Percentiles rank a stretch among this genome's conserved stretches.
Evolutionary conservation across 148 eudicot genomes (phyloP).

Genomic region (Rhododendron vialii): DNA sequence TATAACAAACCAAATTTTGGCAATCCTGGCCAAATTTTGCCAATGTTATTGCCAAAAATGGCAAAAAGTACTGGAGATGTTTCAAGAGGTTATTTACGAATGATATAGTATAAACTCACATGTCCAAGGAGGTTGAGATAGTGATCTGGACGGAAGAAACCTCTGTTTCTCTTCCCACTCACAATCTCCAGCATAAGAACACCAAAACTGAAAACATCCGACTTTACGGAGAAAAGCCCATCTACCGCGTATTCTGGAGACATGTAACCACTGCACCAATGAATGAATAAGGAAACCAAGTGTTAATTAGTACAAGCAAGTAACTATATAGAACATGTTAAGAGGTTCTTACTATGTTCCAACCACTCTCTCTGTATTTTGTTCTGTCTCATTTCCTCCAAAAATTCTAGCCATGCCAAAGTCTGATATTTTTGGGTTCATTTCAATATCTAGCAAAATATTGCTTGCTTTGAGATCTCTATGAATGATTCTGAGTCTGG

Average conservation of each 20-base stretch:
- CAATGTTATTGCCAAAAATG: not conserved
- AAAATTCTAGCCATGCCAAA: constrained; percentile 26
- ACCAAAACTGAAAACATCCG: no score
- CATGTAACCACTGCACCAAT: constrained; percentile 7
- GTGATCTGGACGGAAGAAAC: constrained; percentile 24
- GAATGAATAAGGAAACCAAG: not conserved
- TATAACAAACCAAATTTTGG: not conserved
- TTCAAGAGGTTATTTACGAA: not conserved
- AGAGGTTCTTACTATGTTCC: constrained; percentile 19
- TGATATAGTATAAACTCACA: constrained; percentile 12
- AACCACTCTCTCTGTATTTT: constrained; percentile 12
- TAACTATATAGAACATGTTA: not conserved
- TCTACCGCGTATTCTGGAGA: no score
- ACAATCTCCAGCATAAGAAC: no score
- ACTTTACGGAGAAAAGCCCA: no score
- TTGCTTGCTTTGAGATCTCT: not conserved
- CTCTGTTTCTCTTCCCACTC: constrained; percentile 16
- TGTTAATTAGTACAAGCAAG: not conserved
- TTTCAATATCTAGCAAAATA: constrained; percentile 16
- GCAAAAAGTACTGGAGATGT: not conserved
- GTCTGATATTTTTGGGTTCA: constrained; percentile 31
- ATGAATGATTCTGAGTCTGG: not conserved
- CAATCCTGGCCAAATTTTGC: not conserved
- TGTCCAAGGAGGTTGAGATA: constrained; percentile 30
- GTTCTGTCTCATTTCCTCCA: not conserved